phyloP scores from a whole-genome alignment of 805 yeast genomes.

The Zygoascus tannicola region DNA sequence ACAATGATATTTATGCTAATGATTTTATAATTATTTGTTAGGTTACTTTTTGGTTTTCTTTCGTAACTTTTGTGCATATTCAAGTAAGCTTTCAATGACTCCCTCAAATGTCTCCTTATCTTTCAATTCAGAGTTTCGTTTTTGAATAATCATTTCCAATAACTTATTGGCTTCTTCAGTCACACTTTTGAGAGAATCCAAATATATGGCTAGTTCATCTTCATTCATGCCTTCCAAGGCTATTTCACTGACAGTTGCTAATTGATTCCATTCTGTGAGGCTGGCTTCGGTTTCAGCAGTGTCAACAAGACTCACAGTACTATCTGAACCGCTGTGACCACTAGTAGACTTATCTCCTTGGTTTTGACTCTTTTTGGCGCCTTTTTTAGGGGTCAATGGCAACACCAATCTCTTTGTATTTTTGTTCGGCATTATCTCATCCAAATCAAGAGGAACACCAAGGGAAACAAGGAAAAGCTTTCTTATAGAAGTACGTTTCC shows the following conservation, averaged over 20 bases:
- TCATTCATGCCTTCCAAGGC: constrained; percentile 30
- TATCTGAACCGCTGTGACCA: neutral
- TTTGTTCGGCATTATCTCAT: constrained; percentile 38
- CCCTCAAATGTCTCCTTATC: constrained; percentile 75
- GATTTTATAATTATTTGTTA: neutral
- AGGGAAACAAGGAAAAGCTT: constrained; percentile 53
- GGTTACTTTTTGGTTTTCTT: constrained; percentile 23
- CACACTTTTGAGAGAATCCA: constrained; percentile 27
- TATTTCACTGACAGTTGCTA: constrained; percentile 28
- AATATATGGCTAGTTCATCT: constrained; percentile 33
- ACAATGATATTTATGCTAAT: neutral
- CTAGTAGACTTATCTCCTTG: neutral
- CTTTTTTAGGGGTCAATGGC: constrained; percentile 9
- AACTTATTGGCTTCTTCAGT: constrained; percentile 32
- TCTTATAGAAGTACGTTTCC: constrained; percentile 60
- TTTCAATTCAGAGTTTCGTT: constrained; percentile 39
- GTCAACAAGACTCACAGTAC: neutral
- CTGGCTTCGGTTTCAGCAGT: constrained; percentile 7
- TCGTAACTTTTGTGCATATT: constrained; percentile 70
- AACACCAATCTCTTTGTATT: constrained; percentile 20
- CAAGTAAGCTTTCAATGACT: constrained; percentile 83
- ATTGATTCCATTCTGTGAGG: constrained; percentile 25
- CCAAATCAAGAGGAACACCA: constrained; percentile 66
- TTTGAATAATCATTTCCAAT: constrained; percentile 44
- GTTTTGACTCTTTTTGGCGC: neutral